Percentiles rank a stretch among this genome's conserved stretches.
These are phyloP conservation scores for Sanghuangporus sanghuang DNA, from an alignment of 1,284 basidiomycete genomes.

Conservation along the genomic window DNA sequence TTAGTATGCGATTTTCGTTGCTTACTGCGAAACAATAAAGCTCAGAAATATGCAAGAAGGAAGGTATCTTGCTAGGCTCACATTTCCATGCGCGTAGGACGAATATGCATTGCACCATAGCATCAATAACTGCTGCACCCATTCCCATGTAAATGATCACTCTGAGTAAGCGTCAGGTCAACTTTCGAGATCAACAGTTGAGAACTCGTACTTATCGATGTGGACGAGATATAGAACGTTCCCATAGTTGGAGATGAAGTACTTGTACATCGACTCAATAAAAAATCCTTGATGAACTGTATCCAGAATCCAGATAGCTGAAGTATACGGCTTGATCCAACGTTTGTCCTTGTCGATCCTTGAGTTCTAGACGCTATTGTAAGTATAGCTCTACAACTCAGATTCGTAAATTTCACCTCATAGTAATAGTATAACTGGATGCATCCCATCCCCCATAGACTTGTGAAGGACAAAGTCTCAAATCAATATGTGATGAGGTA, in stretches of 20 bases:
- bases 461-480: background rate
- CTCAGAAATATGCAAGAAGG: background rate
- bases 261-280: background rate
- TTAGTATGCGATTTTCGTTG: background rate
- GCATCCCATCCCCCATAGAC: background rate
- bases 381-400: background rate
- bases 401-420: background rate
- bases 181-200: background rate
- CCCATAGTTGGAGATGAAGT: conserved; percentile 9
- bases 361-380: background rate
- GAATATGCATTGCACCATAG: background rate
- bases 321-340: background rate
- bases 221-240: background rate
- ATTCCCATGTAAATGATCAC: background rate
- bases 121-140: background rate
- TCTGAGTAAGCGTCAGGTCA: background rate
- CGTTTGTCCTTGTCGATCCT: background rate
- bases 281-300: conserved; percentile 7
- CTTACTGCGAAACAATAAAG: conserved; percentile 2
- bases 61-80: background rate
- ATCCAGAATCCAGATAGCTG: background rate
- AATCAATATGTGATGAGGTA: background rate
- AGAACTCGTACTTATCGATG: background rate
- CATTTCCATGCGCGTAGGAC: background rate
- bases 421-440: background rate